A percentile compares a stretch with the other conserved stretches of the same genome.
Conservation (phyloP, 805 yeast species). For the Yarrowia osloensis region DNA sequence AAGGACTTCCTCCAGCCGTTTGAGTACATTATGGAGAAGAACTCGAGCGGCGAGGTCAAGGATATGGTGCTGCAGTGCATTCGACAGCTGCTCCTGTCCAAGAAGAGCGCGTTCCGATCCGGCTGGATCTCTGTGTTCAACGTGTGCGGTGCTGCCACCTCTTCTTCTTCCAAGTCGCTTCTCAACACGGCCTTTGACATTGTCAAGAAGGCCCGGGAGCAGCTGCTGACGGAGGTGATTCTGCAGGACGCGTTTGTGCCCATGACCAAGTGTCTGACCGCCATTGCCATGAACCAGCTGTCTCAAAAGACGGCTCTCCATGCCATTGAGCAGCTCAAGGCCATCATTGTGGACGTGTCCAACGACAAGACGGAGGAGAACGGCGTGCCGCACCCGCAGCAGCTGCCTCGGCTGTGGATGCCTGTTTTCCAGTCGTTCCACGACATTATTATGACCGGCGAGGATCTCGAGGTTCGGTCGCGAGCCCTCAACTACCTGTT, state of each 20-base stretch:
- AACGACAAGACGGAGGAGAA: constrained; percentile 39
- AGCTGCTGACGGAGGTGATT: constrained; percentile 62
- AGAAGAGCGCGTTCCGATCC: constrained; percentile 72
- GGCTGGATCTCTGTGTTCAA: constrained; percentile 94
- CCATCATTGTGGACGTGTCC: constrained; percentile 36
- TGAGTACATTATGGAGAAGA: constrained; percentile 71
- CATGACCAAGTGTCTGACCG: constrained; percentile 73
- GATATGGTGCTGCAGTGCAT: constrained; percentile 90
- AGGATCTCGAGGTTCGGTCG: constrained; percentile 91
- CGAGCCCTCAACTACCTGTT: constrained; percentile 81
- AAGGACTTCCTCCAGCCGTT: constrained; percentile 91
- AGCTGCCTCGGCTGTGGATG: constrained; percentile 61
- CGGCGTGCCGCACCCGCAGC: constrained; percentile 26
- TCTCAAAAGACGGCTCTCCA: constrained; percentile 81
- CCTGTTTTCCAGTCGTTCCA: constrained; percentile 85
- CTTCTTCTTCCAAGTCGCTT: constrained; percentile 53
- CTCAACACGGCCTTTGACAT: constrained; percentile 66
- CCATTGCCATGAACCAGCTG: constrained; percentile 77
- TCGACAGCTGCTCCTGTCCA: constrained; percentile 77
- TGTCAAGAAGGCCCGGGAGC: constrained; percentile 61
- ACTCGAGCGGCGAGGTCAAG: constrained; percentile 67
- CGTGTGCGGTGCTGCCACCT: constrained; percentile 73
- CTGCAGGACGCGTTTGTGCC: constrained; percentile 68
- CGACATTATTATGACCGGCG: constrained; percentile 88
- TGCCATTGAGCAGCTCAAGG: constrained; percentile 71